Conservation (phyloP, 352 stramenopile genomes). For the Phytophthora foliorum region DNA sequence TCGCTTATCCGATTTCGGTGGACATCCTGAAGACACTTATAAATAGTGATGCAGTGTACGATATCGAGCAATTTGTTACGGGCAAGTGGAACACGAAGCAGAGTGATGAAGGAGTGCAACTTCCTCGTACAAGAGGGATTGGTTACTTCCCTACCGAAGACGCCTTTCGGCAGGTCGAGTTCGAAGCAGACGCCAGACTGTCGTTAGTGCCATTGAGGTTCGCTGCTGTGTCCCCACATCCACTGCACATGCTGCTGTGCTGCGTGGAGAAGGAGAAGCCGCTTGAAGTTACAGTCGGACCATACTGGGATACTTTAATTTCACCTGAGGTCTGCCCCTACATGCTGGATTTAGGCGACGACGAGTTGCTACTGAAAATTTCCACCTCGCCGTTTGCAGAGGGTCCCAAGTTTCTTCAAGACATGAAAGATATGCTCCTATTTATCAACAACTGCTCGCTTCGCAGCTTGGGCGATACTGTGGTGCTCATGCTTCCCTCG, state of each 20-base stretch:
- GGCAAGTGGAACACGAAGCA: conserved; percentile 31
- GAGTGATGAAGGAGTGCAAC: conserved; percentile 8
- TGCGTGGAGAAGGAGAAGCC: conserved; percentile 30
- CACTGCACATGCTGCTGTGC: conserved; percentile 32
- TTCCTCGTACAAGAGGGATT: conserved; percentile 33
- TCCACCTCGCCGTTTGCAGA: conserved; percentile 41
- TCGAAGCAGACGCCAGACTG: conserved; percentile 29
- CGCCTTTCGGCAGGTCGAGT: conserved; percentile 27
- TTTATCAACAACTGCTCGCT: conserved; percentile 35
- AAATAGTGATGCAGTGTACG: conserved; percentile 14
- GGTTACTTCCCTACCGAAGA: conserved; percentile 39
- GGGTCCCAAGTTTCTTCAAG: conserved; percentile 42
- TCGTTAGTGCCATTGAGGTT: conserved; percentile 30
- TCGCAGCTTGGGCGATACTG: conserved; percentile 13
- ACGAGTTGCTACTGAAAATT: conserved; percentile 31
- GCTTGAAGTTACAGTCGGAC: conserved; percentile 23
- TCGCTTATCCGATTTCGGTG: conserved; percentile 27
- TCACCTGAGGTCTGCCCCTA: conserved; percentile 24
- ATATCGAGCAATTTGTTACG: conserved; percentile 31
- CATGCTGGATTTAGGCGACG: conserved; percentile 31
- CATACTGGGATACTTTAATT: conserved; percentile 28
- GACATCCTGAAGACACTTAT: conserved; percentile 33
- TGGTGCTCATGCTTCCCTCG: conserved; percentile 24
- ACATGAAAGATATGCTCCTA: conserved; percentile 40
- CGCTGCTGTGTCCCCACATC: conserved; percentile 24